Evolutionary conservation across 2,329 filamentous ascomycete genomes (phyloP).

Genomic region (Fonsecaea multimorphosa): DNA sequence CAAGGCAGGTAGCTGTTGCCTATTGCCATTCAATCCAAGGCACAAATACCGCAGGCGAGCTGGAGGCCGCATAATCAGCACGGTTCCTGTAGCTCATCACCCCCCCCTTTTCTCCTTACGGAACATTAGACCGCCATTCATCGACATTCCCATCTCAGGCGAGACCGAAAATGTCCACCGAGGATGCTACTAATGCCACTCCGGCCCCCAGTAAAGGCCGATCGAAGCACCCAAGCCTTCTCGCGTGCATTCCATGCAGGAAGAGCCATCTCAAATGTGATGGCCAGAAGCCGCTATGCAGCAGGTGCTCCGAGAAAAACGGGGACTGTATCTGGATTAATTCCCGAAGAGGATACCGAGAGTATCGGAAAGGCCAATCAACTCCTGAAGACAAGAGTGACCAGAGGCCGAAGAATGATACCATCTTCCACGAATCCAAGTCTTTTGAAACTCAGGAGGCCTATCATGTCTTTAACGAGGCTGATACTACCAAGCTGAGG

Average conservation of each 20-base stretch:
- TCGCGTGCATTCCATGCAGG: conserved; percentile 57
- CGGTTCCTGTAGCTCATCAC: neutral
- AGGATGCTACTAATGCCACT: conserved; percentile 12
- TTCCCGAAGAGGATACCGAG: conserved; percentile 37
- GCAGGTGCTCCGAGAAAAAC: conserved; percentile 66
- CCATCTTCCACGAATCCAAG: conserved; percentile 22
- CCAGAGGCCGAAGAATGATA: conserved; percentile 22
- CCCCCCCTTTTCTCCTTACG: conserved; percentile 1
- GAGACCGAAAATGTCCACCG: conserved; percentile 14
- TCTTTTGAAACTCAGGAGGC: conserved; percentile 22
- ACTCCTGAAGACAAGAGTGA: conserved; percentile 16
- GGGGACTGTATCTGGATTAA: conserved; percentile 61
- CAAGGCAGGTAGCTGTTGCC: neutral
- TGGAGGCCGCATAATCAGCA: conserved; percentile 2
- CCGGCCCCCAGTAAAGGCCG: conserved; percentile 30
- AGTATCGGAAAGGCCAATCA: conserved; percentile 35
- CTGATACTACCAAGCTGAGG: conserved; percentile 32
- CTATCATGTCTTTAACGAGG: conserved; percentile 25
- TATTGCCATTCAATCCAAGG: neutral
- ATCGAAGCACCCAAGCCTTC: conserved; percentile 44
- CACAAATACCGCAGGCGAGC: neutral
- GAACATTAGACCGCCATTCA: conserved; percentile 8
- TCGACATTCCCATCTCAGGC: conserved; percentile 12
- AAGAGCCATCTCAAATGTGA: conserved; percentile 78
- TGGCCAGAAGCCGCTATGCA: conserved; percentile 68